phyloP scores from a whole-genome alignment of 805 yeast genomes.

The Diddensiella santjacobensis region DNA sequence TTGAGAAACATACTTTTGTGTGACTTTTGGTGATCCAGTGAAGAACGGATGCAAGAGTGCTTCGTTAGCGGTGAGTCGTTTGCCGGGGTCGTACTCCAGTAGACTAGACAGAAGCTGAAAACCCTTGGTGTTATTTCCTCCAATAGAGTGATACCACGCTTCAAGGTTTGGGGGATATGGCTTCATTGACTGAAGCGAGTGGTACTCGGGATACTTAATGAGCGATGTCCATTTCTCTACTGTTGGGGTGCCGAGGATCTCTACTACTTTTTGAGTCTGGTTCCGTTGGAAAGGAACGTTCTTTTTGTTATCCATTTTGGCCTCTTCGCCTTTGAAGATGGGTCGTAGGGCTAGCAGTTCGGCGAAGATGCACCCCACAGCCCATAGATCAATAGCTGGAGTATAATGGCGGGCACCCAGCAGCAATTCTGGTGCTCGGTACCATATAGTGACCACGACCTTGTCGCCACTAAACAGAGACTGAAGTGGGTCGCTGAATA shows the following conservation, averaged over 20 bases:
- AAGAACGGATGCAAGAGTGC: conserved; percentile 80
- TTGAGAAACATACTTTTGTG: conserved; percentile 41
- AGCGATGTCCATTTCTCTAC: conserved; percentile 74
- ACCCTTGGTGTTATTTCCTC: conserved; percentile 69
- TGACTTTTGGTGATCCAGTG: conserved; percentile 61
- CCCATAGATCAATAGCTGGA: conserved; percentile 92
- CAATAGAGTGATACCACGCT: conserved; percentile 83
- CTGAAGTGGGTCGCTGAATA: conserved; percentile 82
- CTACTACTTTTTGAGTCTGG: conserved; percentile 86
- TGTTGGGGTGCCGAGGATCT: conserved; percentile 89
- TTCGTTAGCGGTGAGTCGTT: conserved; percentile 70
- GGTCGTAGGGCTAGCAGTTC: conserved; percentile 87
- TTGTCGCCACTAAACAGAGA: conserved; percentile 88
- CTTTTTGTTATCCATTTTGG: conserved; percentile 90
- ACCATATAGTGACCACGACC: conserved; percentile 96
- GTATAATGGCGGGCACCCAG: conserved; percentile 92
- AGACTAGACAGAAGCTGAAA: conserved; percentile 59
- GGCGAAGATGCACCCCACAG: conserved; percentile 91
- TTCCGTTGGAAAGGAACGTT: conserved; percentile 91
- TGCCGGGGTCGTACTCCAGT: conserved; percentile 78
- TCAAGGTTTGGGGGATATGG: conserved; percentile 65
- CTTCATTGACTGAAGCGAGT: conserved; percentile 51
- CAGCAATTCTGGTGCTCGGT: conserved; percentile 86
- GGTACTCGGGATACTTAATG: conserved; percentile 79
- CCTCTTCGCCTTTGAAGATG: conserved; percentile 95